phyloP scores from a whole-genome alignment of 2,329 filamentous ascomycete genomes.

The Fusarium bulbicola region DNA sequence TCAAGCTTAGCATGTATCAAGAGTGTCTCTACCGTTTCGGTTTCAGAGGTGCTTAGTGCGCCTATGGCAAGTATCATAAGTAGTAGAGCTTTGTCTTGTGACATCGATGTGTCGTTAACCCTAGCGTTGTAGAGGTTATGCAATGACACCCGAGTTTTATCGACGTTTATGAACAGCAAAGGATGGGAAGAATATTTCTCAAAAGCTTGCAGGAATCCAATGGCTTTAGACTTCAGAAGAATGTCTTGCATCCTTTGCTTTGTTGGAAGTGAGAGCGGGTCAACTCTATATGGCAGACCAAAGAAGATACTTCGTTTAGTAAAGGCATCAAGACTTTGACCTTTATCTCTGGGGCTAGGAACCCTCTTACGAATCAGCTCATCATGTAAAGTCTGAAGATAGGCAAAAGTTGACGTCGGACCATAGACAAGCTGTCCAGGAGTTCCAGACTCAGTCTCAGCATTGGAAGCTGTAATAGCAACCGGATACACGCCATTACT shows the following conservation, averaged over 20 bases:
- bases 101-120: rapidly evolving
- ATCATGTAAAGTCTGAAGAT: not conserved
- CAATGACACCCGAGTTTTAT: not conserved
- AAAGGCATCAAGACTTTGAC: not conserved
- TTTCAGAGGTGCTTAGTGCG: not conserved
- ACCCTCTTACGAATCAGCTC: not conserved
- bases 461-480: not conserved
- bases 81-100: not conserved
- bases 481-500: no score
- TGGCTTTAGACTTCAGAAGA: rapidly evolving
- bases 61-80: not conserved
- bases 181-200: not conserved
- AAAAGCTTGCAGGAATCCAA: rapidly evolving
- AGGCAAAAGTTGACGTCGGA: not conserved
- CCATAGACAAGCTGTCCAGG: not conserved
- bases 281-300: not conserved
- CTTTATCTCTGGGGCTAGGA: rapidly evolving
- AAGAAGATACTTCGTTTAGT: not conserved
- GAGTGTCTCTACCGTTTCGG: rapidly evolving
- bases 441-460: rapidly evolving
- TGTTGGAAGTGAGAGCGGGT: no score
- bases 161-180: rapidly evolving
- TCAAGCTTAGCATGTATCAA: not conserved
- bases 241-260: no score
- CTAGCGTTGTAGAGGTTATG: not conserved